Base-by-base conservation (phyloP, 768 basidiomycete species). In the Tephrocybe sp. region DNA sequence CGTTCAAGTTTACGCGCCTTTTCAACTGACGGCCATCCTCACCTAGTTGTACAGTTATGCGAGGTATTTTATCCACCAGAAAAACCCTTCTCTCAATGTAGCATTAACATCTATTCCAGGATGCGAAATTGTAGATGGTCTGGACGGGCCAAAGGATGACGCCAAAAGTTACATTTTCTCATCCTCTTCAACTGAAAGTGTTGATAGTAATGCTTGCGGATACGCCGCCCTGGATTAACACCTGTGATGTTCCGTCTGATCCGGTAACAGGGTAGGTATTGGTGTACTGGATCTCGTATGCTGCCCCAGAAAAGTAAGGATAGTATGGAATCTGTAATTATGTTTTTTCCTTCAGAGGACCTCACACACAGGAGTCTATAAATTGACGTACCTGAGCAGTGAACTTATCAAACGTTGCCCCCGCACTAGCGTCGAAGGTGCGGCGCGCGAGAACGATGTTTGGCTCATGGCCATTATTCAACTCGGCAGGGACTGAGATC, bases 261-360 rank as follows among this genome's bases (percentile, higher is more conserved):
- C 36, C 36, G 18, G 18, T n/a, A 19, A 21, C 18, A 24, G 40
- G 26, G n/a, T 41, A 41, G 24, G 41, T 53, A 30, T 48, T 53
- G 25, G 35, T 43, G 19, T 48, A 15, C 2, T 16, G 26, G 42
- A 53, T 15, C 1, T 1, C 16, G 27, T 44, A 38, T 4, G 41
- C 15, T 15, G 52, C 46, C 3, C 35, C 44, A 9, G 51, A 19
- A 34, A 52, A 49, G n/a, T 49, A 56, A 35, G 26, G 49, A 9
- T 26, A 37, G 13, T 30, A 44, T 5, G 49, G 49, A 38, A 50
- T 12, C 49, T 50, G 36, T n/a, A n/a, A n/a, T n/a, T n/a, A n/a
- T n/a, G n/a, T n/a, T n/a, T n/a, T n/a, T n/a, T n/a, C n/a, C n/a
- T n/a, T n/a, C n/a, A n/a, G n/a, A n/a, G n/a, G n/a, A n/a, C n/a